Percentiles rank a stretch among this genome's conserved stretches.
Conservation (phyloP, 1,284 basidiomycete genomes). For the Ceratobasidium sp. region DNA sequence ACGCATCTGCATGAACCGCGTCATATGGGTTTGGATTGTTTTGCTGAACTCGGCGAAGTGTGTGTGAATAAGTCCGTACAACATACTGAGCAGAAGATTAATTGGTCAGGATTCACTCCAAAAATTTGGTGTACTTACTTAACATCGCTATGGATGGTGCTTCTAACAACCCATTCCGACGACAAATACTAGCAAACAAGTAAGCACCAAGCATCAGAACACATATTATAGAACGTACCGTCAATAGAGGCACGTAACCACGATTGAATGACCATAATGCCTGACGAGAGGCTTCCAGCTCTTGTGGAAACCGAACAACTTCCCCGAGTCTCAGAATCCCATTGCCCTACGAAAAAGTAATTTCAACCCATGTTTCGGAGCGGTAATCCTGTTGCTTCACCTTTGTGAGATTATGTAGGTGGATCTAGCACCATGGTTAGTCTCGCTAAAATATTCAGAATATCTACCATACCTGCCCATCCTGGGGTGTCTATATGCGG, state of each 20-base stretch:
- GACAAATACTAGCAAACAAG: slow-evolving; percentile 67
- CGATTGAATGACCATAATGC: slow-evolving; percentile 75
- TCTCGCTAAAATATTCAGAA: background rate
- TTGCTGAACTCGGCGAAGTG: slow-evolving; percentile 64
- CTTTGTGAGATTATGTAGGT: slow-evolving; percentile 63
- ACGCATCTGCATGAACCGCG: slow-evolving; percentile 57
- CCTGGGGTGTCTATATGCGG: slow-evolving; percentile 63
- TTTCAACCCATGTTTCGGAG: background rate
- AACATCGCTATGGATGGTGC: slow-evolving; percentile 66
- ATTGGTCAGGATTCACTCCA: background rate
- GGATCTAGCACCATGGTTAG: slow-evolving; percentile 55
- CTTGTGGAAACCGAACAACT: slow-evolving; percentile 60
- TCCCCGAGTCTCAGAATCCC: slow-evolving; percentile 65
- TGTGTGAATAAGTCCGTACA: slow-evolving; percentile 68
- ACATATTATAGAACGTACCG: slow-evolving; percentile 60
- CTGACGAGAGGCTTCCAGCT: slow-evolving; percentile 52
- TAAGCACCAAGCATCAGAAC: background rate
- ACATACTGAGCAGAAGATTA: slow-evolving; percentile 58
- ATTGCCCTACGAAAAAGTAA: slow-evolving; percentile 61
- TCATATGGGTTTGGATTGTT: slow-evolving; percentile 63
- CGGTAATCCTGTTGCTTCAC: slow-evolving; percentile 55
- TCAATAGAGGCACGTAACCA: slow-evolving; percentile 69
- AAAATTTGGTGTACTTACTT: slow-evolving; percentile 64
- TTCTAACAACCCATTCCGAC: slow-evolving; percentile 73
- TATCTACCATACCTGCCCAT: slow-evolving; percentile 63